Percentiles rank a stretch among this genome's conserved stretches.
These are phyloP conservation scores for Penicillium flavigenum DNA, from an alignment of 495 filamentous ascomycete species.

Conservation along the genomic window DNA sequence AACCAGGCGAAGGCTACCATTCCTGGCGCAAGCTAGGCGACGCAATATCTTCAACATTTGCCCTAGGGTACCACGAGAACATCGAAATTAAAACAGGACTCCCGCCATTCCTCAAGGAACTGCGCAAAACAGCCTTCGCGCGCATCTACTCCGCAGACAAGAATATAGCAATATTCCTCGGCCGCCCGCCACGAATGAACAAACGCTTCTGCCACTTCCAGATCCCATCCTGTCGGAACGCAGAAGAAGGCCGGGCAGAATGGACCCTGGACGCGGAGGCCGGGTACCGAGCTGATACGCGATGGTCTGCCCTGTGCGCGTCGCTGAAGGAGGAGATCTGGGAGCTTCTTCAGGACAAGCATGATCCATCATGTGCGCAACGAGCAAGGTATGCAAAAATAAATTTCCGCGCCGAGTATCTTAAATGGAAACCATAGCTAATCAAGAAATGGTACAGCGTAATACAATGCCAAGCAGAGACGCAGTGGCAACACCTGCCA, in stretches of 20 bases:
- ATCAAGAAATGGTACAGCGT: slow-evolving; percentile 14
- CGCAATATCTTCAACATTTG: slow-evolving; percentile 43
- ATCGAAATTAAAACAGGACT: slow-evolving; percentile 28
- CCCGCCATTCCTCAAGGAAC: slow-evolving; percentile 37
- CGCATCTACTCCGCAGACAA: slow-evolving; percentile 47
- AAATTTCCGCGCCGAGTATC: background rate
- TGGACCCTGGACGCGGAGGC: slow-evolving; percentile 27
- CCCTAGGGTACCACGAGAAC: slow-evolving; percentile 46
- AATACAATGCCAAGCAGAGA: slow-evolving; percentile 29
- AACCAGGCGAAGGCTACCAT: slow-evolving; percentile 36
- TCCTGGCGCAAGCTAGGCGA: slow-evolving; percentile 46
- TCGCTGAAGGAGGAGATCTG: slow-evolving; percentile 42
- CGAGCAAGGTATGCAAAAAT: slow-evolving; percentile 21
- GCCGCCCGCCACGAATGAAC: slow-evolving; percentile 44
- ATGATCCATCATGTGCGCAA: slow-evolving; percentile 21
- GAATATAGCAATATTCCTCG: slow-evolving; percentile 45
- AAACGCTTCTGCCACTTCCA: slow-evolving; percentile 44
- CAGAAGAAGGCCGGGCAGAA: slow-evolving; percentile 5
- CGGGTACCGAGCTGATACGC: slow-evolving; percentile 37
- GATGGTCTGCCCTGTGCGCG: slow-evolving; percentile 43
- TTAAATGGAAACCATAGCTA: no score
- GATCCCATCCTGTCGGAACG: slow-evolving; percentile 25
- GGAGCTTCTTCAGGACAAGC: slow-evolving; percentile 37
- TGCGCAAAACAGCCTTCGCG: slow-evolving; percentile 42
- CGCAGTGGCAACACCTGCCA: slow-evolving; percentile 30